These are phyloP conservation scores for Sedum album DNA, from an alignment of 164 flowering plant species.

Conservation along the genomic window DNA sequence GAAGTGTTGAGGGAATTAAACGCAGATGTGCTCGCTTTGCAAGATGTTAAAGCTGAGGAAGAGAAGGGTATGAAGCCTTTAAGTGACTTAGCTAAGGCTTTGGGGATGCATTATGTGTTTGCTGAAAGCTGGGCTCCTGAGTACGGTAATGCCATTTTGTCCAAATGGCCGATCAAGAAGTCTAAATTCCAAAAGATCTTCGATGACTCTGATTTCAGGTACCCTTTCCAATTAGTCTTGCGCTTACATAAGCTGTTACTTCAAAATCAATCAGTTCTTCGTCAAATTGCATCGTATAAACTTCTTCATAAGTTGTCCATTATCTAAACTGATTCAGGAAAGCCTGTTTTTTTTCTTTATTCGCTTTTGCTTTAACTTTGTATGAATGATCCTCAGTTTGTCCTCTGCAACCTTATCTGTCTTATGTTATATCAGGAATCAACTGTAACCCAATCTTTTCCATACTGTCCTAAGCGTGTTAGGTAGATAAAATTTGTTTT, in stretches of 20 bases:
- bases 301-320: neutral
- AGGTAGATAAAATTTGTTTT: neutral
- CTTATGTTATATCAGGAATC: too few species aligned
- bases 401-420: neutral
- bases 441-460: too few species aligned
- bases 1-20: neutral
- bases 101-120: slow-evolving; percentile 88
- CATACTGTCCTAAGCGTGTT: neutral
- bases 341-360: neutral
- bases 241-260: neutral
- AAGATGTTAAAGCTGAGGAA: neutral
- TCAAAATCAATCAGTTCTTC: too few species aligned
- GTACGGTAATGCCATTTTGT: slow-evolving; percentile 25
- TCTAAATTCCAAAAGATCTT: slow-evolving; percentile 73
- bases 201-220: slow-evolving; percentile 66
- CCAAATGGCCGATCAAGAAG: slow-evolving; percentile 81
- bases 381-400: neutral
- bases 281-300: neutral
- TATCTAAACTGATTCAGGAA: neutral
- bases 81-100: slow-evolving; percentile 66
- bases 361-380: neutral
- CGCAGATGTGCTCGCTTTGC: neutral
- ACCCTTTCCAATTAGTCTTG: neutral
- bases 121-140: slow-evolving; percentile 93
- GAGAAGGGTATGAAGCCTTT: slow-evolving; percentile 18